Evolutionary conservation across 2,329 filamentous ascomycete species (phyloP).

Genomic region (Aureobasidium sp.): DNA sequence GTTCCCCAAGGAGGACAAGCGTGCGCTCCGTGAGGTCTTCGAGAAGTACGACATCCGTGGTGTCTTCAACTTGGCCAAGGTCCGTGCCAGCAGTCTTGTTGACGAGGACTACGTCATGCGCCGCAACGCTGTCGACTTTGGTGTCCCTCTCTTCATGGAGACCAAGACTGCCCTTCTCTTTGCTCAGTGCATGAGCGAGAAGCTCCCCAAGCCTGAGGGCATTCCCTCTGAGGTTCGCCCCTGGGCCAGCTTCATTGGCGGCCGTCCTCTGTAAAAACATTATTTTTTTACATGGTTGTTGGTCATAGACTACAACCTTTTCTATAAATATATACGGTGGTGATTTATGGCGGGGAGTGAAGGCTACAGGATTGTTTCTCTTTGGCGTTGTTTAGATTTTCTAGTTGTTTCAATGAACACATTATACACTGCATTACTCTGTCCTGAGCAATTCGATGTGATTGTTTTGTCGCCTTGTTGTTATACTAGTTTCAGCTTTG

Average conservation of each 20-base stretch:
- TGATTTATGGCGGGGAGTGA: background rate
- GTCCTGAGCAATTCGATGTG: background rate
- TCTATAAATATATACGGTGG: background rate
- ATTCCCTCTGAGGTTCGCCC: slow-evolving; percentile 85
- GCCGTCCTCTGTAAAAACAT: slow-evolving; percentile 1
- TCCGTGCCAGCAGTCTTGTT: slow-evolving; percentile 71
- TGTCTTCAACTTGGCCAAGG: slow-evolving; percentile 87
- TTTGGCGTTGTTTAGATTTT: background rate
- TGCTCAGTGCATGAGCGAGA: slow-evolving; percentile 93
- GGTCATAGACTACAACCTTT: background rate
- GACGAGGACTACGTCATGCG: slow-evolving; percentile 99
- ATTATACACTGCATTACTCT: background rate
- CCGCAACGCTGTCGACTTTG: slow-evolving; percentile 96
- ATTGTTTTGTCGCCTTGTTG: too few relatives aligned
- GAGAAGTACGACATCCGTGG: slow-evolving; percentile 94
- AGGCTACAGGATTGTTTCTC: background rate
- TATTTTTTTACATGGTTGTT: background rate
- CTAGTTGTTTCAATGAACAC: background rate
- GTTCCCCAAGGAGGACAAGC: slow-evolving; percentile 94
- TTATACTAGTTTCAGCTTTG: too few relatives aligned
- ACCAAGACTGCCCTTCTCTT: slow-evolving; percentile 96
- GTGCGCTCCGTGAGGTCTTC: slow-evolving; percentile 88
- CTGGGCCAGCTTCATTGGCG: slow-evolving; percentile 91
- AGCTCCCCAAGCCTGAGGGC: slow-evolving; percentile 80
- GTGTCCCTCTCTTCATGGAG: slow-evolving; percentile 97